These are phyloP conservation scores for Eragrostis tef DNA, from an alignment of 202 grass and related monocot genomes.

Conservation along the genomic window DNA sequence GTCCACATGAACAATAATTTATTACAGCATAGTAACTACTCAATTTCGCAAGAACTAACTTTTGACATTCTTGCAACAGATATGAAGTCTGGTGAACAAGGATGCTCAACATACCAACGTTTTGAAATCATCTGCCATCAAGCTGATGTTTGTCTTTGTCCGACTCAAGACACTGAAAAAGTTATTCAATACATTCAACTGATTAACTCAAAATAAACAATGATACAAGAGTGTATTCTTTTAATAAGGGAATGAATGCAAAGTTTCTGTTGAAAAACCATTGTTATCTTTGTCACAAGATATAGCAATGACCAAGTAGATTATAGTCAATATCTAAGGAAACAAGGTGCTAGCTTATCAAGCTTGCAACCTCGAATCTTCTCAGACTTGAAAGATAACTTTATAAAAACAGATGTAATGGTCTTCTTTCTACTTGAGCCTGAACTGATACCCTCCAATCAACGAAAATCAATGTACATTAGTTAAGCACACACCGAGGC, in stretches of 20 bases:
- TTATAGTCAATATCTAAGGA: constrained; percentile 10
- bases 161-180: constrained; percentile 80
- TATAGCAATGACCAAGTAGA: constrained; percentile 15
- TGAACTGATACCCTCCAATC: not conserved
- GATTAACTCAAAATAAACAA: constrained; percentile 21
- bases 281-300: constrained; percentile 23
- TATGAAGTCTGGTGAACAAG: not conserved
- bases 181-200: constrained; percentile 19
- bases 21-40: constrained; percentile 7
- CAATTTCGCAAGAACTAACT: constrained; percentile 4
- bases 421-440: not conserved
- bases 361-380: not conserved
- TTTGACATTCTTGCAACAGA: constrained; percentile 18
- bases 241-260: constrained; percentile 18
- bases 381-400: not conserved
- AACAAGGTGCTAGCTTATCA: not conserved
- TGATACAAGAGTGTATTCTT: constrained; percentile 7
- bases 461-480: not conserved
- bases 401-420: constrained; percentile 12
- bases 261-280: not conserved
- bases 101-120: constrained; percentile 63
- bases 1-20: not conserved
- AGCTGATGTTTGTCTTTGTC: constrained; percentile 72
- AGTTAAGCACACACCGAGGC: not conserved
- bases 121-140: constrained; percentile 76